These are phyloP conservation scores for Monosporascus sp. DNA, from an alignment of 2,329 filamentous ascomycete species.

Conservation along the genomic window DNA sequence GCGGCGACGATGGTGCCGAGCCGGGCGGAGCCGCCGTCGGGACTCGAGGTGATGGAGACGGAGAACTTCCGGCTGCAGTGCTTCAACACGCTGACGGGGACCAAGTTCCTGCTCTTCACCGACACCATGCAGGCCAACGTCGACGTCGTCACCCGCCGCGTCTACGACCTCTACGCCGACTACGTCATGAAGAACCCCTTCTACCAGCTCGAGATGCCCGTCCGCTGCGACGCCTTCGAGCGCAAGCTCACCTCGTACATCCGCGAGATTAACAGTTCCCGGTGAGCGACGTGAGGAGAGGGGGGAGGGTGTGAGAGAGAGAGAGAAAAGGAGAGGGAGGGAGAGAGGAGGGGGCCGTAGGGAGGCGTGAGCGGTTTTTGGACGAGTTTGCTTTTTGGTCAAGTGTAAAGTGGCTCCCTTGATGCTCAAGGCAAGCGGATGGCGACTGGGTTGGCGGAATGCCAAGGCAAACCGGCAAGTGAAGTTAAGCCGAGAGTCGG, in stretches of 20 bases:
- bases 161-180: constrained; percentile 94
- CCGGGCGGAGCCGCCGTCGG: constrained; percentile 62
- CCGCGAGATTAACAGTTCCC: constrained; percentile 60
- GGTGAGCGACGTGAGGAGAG: constrained; percentile 31
- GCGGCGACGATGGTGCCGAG: constrained; percentile 26
- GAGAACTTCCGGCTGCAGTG: constrained; percentile 94
- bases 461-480: not conserved
- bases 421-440: not conserved
- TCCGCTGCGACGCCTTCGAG: constrained; percentile 93
- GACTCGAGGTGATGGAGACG: constrained; percentile 88
- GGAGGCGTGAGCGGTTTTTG: not conserved
- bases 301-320: not conserved
- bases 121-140: constrained; percentile 83
- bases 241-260: constrained; percentile 77
- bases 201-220: constrained; percentile 95
- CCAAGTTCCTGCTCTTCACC: constrained; percentile 93
- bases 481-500: not conserved
- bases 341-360: not conserved
- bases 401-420: too few relatives aligned
- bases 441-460: not conserved
- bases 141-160: constrained; percentile 73
- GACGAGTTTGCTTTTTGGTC: not conserved
- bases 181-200: constrained; percentile 99
- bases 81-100: constrained; percentile 90
- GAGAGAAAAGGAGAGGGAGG: not conserved